Percentiles rank a stretch among this genome's conserved stretches.
phyloP scores from a whole-genome alignment of 352 stramenopile species.

The Pythium phragmitis region DNA sequence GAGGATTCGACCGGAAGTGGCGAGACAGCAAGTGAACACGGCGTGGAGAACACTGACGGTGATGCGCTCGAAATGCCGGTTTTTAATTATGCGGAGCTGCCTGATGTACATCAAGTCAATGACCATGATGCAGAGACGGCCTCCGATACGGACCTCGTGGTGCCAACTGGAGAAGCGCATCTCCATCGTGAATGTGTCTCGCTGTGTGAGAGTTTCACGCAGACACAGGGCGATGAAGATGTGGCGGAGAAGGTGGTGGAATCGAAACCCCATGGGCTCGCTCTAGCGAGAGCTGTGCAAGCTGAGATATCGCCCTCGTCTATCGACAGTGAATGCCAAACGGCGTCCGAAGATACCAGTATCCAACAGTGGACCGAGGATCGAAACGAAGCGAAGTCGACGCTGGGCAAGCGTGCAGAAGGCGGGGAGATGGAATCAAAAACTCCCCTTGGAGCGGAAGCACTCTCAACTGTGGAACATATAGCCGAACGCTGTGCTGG shows the following conservation, averaged over 20 bases:
- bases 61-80: neutral
- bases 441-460: neutral
- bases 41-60: neutral
- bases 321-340: neutral
- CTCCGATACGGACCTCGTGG: no score
- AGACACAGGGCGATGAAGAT: neutral
- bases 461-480: neutral
- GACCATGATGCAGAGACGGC: neutral
- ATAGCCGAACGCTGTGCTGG: neutral
- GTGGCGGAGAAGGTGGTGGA: neutral
- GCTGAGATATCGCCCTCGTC: neutral
- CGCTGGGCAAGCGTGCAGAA: neutral
- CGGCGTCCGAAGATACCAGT: neutral
- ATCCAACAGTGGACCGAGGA: neutral
- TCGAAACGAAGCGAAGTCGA: no score
- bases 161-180: neutral
- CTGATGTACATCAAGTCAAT: neutral
- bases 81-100: neutral
- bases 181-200: neutral
- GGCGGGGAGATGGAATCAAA: neutral
- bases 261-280: neutral
- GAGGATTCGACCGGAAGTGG: neutral
- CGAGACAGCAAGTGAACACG: neutral
- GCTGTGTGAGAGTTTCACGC: slow-evolving; percentile 2
- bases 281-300: neutral